A percentile compares a stretch with the other conserved stretches of the same genome.
These are phyloP conservation scores for Capsicum baccatum DNA, from an alignment of 257 asterid species.

Conservation along the genomic window DNA sequence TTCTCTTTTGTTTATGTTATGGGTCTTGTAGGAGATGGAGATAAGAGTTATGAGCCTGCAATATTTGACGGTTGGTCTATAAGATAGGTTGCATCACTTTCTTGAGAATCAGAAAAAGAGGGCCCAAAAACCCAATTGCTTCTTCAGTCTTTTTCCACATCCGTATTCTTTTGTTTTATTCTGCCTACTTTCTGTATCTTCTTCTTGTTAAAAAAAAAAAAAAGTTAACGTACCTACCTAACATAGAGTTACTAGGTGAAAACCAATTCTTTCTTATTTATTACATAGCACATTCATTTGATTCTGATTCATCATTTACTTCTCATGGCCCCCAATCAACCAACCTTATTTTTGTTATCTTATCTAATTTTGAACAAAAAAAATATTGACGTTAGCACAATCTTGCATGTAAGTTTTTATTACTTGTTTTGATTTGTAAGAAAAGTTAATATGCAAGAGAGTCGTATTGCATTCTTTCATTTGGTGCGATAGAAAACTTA, in stretches of 20 bases:
- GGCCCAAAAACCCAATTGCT: neutral
- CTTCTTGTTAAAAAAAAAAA: too few relatives aligned
- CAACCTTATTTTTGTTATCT: neutral
- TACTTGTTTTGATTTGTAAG: too few relatives aligned
- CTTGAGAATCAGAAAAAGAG: constrained; percentile 11
- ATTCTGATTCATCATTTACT: neutral
- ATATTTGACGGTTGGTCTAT: constrained; percentile 33
- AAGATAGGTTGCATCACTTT: neutral
- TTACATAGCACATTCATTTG: neutral
- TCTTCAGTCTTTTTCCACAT: neutral
- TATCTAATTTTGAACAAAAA: neutral
- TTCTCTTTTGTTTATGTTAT: neutral
- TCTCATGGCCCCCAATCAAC: neutral
- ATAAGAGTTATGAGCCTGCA: constrained; percentile 13
- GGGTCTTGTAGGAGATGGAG: neutral
- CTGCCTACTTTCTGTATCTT: too few relatives aligned
- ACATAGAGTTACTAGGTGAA: neutral
- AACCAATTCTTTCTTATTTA: neutral
- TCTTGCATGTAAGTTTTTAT: neutral
- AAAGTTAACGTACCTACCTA: constrained; percentile 8
- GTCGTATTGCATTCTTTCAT: too few relatives aligned
- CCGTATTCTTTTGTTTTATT: constrained; percentile 23
- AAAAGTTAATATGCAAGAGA: too few relatives aligned
- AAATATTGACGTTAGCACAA: neutral
- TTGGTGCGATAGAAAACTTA: too few relatives aligned